These are phyloP conservation scores for Cucurbita pepo DNA, from an alignment of 306 rosid species.

Conservation along the genomic window DNA sequence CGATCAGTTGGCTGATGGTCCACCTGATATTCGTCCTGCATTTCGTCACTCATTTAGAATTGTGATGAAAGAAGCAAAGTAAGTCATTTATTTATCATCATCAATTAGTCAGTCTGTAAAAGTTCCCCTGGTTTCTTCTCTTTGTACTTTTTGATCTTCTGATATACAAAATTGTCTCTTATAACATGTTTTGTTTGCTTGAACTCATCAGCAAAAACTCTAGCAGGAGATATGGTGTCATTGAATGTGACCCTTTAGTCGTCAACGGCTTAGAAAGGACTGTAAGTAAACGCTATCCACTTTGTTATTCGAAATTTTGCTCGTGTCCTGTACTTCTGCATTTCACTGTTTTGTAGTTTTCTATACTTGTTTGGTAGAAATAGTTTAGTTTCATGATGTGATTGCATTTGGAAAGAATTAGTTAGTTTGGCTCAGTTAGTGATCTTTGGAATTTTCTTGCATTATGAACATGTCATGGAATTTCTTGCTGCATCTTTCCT, in stretches of 20 bases:
- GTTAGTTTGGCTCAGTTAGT: not conserved
- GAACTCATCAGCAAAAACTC: slow-evolving; percentile 23
- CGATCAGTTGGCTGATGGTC: slow-evolving; percentile 41
- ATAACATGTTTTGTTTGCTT: not conserved
- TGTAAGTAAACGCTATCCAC: slow-evolving; percentile 30
- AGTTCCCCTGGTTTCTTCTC: not conserved
- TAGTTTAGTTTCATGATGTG: not conserved
- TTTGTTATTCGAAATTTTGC: not conserved
- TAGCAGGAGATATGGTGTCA: slow-evolving; percentile 55
- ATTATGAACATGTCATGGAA: not conserved
- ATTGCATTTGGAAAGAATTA: not conserved
- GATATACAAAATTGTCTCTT: not conserved
- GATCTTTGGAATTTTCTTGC: not conserved
- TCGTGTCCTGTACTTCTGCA: not conserved
- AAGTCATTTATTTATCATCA: slow-evolving; percentile 17
- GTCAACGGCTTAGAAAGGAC: slow-evolving; percentile 67
- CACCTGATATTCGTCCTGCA: slow-evolving; percentile 80
- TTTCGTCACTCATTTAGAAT: slow-evolving; percentile 54
- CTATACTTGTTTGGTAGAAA: not conserved
- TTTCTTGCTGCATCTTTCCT: not conserved
- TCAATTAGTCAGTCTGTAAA: not conserved
- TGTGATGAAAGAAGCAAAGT: slow-evolving; percentile 28
- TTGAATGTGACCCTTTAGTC: slow-evolving; percentile 69
- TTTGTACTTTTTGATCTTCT: not conserved
- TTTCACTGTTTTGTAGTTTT: not conserved